Evolutionary conservation across 805 yeast species (phyloP).

Genomic region (Metschnikowia koreensis): DNA sequence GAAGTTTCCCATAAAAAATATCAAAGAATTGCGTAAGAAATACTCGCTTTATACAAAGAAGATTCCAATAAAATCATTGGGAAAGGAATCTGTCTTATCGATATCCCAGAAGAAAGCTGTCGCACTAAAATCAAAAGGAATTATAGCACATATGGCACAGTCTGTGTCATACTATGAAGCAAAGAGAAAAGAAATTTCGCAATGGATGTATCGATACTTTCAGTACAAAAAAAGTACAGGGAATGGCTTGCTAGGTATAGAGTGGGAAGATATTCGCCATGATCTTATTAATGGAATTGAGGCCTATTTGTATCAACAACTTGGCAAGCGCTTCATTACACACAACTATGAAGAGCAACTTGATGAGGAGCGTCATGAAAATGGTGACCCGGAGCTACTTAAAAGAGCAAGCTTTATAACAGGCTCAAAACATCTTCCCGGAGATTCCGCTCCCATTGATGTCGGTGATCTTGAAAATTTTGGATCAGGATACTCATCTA

Average conservation of each 20-base stretch:
- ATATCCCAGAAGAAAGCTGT: conserved; percentile 20
- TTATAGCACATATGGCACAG: conserved; percentile 30
- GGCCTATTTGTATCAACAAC: conserved; percentile 31
- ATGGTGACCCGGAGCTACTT: conserved; percentile 13
- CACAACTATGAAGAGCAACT: conserved; percentile 11
- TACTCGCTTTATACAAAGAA: conserved; percentile 1
- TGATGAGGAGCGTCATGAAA: conserved; percentile 15
- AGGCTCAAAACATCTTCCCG: conserved; percentile 11
- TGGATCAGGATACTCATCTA: conserved; percentile 29
- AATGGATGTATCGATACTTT: conserved; percentile 35
- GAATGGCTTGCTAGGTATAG: conserved; percentile 38
- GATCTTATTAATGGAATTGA: conserved; percentile 39
- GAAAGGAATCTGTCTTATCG: conserved; percentile 20
- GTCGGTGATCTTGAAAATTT: conserved; percentile 13
- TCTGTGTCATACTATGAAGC: conserved; percentile 27
- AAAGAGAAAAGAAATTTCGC: conserved; percentile 26
- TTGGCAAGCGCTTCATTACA: conserved; percentile 24
- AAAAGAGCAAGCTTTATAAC: conserved; percentile 10
- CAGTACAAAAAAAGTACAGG: conserved; percentile 35
- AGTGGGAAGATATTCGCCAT: conserved; percentile 43
- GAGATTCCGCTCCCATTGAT: conserved; percentile 18
- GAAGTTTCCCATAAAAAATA: conserved; percentile 25
- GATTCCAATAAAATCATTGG: conserved; percentile 11
- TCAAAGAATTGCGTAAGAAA: conserved; percentile 10
- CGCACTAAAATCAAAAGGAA: conserved; percentile 24